Conservation (phyloP, 108 stramenopile species). For the Skeletonema potamos region DNA sequence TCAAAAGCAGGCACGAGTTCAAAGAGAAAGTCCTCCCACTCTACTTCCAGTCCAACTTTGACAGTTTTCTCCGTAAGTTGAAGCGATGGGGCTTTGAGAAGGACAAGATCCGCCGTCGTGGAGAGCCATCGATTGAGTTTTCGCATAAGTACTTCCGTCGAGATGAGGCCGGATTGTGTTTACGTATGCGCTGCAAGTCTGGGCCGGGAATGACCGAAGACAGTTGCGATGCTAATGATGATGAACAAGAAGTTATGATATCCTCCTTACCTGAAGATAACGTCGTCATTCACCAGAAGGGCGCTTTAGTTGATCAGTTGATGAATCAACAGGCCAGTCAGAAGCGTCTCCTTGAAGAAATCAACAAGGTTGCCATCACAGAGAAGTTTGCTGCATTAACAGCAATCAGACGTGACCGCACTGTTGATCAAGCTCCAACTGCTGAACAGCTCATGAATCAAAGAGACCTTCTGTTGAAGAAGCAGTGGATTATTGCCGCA, state of each 20-base stretch:
- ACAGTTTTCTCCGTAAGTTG: conserved; percentile 82
- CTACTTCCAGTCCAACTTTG: conserved; percentile 85
- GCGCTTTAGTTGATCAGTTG: not conserved
- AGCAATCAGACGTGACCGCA: not conserved
- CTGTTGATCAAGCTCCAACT: not conserved
- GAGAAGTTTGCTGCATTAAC: not conserved
- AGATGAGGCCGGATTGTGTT: conserved; percentile 18
- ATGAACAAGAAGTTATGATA: not conserved
- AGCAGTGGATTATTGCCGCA: not conserved
- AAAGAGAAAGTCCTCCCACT: conserved; percentile 70
- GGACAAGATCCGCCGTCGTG: not conserved
- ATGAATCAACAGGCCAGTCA: not conserved
- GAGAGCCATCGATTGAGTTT: conserved; percentile 57
- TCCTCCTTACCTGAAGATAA: not conserved
- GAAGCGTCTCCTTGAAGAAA: not conserved
- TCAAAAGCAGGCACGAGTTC: conserved; percentile 72
- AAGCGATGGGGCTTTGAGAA: conserved; percentile 46
- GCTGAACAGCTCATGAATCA: not conserved
- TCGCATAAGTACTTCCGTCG: conserved; percentile 64
- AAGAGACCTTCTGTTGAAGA: not conserved
- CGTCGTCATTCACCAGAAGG: not conserved
- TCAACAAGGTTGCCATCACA: not conserved
- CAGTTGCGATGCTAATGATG: not conserved
- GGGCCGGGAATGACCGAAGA: not conserved
- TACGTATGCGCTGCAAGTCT: not conserved